Evolutionary conservation across 345 rosid species (phyloP).

Genomic region (Ailanthus altissimus): DNA sequence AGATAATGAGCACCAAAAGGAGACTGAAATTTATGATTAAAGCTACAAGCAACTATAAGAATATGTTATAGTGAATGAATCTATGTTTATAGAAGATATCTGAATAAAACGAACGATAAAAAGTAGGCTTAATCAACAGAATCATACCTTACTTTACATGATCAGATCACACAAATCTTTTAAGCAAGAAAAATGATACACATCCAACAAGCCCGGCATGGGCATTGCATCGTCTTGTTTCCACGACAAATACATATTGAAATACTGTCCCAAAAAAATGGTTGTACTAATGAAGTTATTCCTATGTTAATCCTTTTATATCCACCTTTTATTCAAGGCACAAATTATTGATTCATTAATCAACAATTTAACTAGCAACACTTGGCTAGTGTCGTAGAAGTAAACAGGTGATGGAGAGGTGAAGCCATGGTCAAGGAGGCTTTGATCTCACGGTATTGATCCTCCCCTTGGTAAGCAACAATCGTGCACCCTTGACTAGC

Average conservation of each 20-base stretch:
- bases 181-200: not conserved
- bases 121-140: not conserved
- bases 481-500: conserved; percentile 68
- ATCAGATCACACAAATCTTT: not conserved
- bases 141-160: not conserved
- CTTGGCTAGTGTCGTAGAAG: not conserved
- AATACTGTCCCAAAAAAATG: not conserved
- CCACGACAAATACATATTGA: not conserved
- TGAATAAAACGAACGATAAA: no score
- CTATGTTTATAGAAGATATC: no score
- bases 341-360: not conserved
- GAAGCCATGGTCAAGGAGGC: conserved; percentile 34
- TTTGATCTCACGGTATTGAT: conserved; percentile 33
- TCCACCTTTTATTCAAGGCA: conserved; percentile 10
- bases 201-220: not conserved
- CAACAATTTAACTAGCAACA: not conserved
- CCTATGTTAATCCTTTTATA: not conserved
- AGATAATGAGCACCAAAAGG: no score
- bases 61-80: not conserved
- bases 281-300: not conserved
- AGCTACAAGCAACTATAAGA: no score
- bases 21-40: no score
- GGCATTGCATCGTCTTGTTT: not conserved
- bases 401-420: not conserved
- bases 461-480: conserved; percentile 46